A percentile compares a stretch with the other conserved stretches of the same genome.
phyloP scores from a whole-genome alignment of 345 rosid genomes.

The Hevea brasiliensis region DNA sequence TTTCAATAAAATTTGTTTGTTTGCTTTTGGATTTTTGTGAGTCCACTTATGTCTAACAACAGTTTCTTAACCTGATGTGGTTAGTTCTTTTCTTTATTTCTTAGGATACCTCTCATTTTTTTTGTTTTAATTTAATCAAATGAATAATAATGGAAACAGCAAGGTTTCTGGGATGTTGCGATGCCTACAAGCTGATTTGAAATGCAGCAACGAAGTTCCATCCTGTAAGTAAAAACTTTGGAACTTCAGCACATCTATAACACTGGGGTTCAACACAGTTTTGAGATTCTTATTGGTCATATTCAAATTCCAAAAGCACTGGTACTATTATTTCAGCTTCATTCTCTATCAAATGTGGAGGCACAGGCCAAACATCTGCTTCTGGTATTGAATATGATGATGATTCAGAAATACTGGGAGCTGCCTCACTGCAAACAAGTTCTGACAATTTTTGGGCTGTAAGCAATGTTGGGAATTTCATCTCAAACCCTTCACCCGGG shows the following conservation, averaged over 20 bases:
- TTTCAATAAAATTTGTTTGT: too few relatives aligned
- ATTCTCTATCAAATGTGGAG: conserved; percentile 57
- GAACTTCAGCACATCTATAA: not conserved
- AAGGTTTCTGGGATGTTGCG: conserved; percentile 40
- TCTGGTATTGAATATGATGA: conserved; percentile 41
- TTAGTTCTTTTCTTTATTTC: not conserved
- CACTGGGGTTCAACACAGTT: not conserved
- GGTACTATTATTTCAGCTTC: conserved; percentile 40
- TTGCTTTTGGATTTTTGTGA: not conserved
- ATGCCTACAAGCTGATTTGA: conserved; percentile 40
- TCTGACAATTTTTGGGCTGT: conserved; percentile 45
- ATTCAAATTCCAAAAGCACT: not conserved
- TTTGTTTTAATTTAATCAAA: not conserved
- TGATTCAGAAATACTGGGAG: conserved; percentile 40
- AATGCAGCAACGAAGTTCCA: conserved; percentile 42
- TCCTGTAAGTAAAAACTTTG: conserved; percentile 36
- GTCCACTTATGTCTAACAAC: not conserved
- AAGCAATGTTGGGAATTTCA: conserved; percentile 47
- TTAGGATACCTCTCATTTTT: not conserved
- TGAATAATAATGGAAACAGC: conserved; percentile 30
- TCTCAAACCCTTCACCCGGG: conserved; percentile 41
- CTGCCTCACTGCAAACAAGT: conserved; percentile 46
- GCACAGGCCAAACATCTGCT: conserved; percentile 42
- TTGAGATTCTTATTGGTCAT: not conserved
- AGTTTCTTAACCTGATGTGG: too few relatives aligned